phyloP scores from a whole-genome alignment of 2,329 filamentous ascomycete species.

The Helotiales sp. region DNA sequence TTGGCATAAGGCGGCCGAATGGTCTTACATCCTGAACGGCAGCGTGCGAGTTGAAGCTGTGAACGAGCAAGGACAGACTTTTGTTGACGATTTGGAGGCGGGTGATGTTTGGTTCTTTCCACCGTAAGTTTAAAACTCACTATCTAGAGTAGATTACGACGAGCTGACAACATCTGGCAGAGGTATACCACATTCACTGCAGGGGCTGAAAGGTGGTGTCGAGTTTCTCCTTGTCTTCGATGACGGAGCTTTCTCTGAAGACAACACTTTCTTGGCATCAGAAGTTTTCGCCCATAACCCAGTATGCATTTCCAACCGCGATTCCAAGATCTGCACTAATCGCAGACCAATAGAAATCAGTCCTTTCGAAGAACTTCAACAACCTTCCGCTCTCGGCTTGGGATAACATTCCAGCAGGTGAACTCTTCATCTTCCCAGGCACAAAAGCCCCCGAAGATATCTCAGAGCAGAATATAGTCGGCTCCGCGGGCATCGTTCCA shows the following conservation, averaged over 20 bases:
- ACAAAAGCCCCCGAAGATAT: slow-evolving; percentile 47
- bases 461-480: slow-evolving; percentile 47
- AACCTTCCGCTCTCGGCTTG: slow-evolving; percentile 46
- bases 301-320: slow-evolving; percentile 21
- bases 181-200: slow-evolving; percentile 75
- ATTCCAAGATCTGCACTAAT: background rate
- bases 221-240: slow-evolving; percentile 66
- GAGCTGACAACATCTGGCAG: slow-evolving; percentile 35
- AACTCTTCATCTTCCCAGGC: slow-evolving; percentile 55
- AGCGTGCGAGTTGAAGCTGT: slow-evolving; percentile 71
- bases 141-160: background rate
- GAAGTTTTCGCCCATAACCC: slow-evolving; percentile 63
- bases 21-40: slow-evolving; percentile 73
- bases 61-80: slow-evolving; percentile 73
- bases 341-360: slow-evolving; percentile 35
- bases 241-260: slow-evolving; percentile 58
- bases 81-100: slow-evolving; percentile 73
- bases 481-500: slow-evolving; percentile 43
- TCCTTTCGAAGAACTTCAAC: slow-evolving; percentile 56
- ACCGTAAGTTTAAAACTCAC: slow-evolving; percentile 41
- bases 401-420: slow-evolving; percentile 45
- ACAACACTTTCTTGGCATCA: slow-evolving; percentile 72
- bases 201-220: slow-evolving; percentile 67
- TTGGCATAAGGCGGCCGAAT: slow-evolving; percentile 81
- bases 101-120: slow-evolving; percentile 84